A percentile compares a stretch with the other conserved stretches of the same genome.
Conservation (phyloP, 257 asterid genomes). For the Nicotiana tabacum region DNA sequence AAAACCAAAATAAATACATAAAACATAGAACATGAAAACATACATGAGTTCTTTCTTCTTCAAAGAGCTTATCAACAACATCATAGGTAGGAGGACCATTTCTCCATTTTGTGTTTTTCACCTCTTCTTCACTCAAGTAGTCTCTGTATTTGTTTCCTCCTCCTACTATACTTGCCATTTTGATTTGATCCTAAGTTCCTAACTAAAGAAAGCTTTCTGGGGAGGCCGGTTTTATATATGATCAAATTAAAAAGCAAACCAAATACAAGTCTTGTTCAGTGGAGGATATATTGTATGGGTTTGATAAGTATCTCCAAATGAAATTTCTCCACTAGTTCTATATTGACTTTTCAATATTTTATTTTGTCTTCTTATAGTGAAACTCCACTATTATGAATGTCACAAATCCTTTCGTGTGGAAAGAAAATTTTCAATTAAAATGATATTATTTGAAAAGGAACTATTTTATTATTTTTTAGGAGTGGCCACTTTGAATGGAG, state of each 20-base stretch:
- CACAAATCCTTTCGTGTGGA: no score
- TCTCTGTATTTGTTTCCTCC: conserved; percentile 54
- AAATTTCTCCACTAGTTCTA: neutral
- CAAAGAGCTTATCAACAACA: conserved; percentile 61
- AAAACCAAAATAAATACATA: no score
- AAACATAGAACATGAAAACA: neutral
- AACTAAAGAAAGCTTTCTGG: neutral
- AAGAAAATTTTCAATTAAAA: no score
- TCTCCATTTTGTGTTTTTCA: conserved; percentile 50
- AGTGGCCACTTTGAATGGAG: no score
- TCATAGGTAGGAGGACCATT: conserved; percentile 72
- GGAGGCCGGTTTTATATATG: neutral
- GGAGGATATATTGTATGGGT: neutral
- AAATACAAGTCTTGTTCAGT: neutral
- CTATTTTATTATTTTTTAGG: no score
- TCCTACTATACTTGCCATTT: conserved; percentile 21
- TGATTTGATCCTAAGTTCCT: neutral
- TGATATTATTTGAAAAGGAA: no score
- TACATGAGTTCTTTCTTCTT: conserved; percentile 67
- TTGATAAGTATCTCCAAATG: neutral
- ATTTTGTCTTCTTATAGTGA: neutral
- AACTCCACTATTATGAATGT: no score
- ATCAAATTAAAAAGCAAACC: neutral
- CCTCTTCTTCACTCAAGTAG: conserved; percentile 49
- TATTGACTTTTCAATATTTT: neutral